Evolutionary conservation across 371 early-diverging fungal species (phyloP).

Genomic region (Cokeromyces recurvatus): DNA sequence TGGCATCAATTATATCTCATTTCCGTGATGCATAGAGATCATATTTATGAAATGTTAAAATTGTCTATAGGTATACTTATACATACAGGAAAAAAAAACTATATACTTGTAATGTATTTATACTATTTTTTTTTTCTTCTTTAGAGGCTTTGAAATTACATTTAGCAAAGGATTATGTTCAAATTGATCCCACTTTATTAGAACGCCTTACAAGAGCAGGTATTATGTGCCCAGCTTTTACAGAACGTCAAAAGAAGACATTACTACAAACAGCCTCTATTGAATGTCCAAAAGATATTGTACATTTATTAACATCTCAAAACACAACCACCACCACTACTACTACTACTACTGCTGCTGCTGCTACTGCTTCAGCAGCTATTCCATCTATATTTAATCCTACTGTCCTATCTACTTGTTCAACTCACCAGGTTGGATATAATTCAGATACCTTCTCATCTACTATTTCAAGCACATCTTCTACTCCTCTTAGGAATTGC

Average conservation of each 20-base stretch:
- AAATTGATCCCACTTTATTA: constrained; percentile 57
- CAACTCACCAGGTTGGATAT: too few relatives aligned
- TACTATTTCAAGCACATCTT: too few relatives aligned
- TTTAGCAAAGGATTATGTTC: constrained; percentile 56
- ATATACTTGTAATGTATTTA: not conserved
- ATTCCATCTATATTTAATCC: too few relatives aligned
- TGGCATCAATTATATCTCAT: constrained; percentile 68
- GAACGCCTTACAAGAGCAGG: constrained; percentile 59
- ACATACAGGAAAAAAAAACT: too few relatives aligned
- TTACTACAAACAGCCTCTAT: constrained; percentile 46
- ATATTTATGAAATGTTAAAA: constrained; percentile 74
- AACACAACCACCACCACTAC: too few relatives aligned
- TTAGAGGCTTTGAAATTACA: constrained; percentile 58
- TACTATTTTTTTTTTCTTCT: not conserved
- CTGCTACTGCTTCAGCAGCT: too few relatives aligned
- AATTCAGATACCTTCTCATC: too few relatives aligned
- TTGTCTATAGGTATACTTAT: constrained; percentile 32
- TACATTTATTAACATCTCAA: not conserved
- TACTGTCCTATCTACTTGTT: too few relatives aligned
- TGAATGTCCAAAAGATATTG: constrained; percentile 11
- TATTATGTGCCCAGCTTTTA: constrained; percentile 70
- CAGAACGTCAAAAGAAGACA: constrained; percentile 68
- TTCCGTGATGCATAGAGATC: constrained; percentile 67
- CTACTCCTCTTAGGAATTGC: too few relatives aligned
- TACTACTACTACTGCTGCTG: too few relatives aligned